Evolutionary conservation across 1,284 basidiomycete species (phyloP).

Genomic region (Athelia sp.): DNA sequence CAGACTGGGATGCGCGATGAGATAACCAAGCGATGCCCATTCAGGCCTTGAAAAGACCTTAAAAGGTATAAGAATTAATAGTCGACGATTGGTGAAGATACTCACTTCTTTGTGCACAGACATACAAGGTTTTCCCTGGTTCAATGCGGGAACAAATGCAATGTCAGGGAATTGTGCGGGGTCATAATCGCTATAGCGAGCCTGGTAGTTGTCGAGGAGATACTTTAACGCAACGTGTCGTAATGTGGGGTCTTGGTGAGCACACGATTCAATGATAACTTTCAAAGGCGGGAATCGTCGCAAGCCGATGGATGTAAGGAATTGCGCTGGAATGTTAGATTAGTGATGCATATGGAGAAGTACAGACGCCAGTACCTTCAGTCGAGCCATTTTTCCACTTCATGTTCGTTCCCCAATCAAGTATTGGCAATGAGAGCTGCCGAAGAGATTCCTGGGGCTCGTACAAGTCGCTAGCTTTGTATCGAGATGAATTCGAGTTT

Average conservation of each 20-base stretch:
- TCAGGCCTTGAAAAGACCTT: constrained; percentile 73
- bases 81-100: background rate
- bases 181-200: constrained; percentile 64
- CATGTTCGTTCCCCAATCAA: constrained; percentile 80
- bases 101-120: constrained; percentile 67
- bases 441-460: constrained; percentile 79
- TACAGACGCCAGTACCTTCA: constrained; percentile 56
- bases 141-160: constrained; percentile 79
- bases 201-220: constrained; percentile 65
- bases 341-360: background rate
- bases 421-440: constrained; percentile 71
- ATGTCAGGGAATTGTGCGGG: constrained; percentile 47
- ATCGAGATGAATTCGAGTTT: constrained; percentile 38
- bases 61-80: background rate
- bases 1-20: constrained; percentile 53
- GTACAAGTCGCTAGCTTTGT: constrained; percentile 72
- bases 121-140: constrained; percentile 45
- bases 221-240: constrained; percentile 68
- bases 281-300: constrained; percentile 68
- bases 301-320: constrained; percentile 80
- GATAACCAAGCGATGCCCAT: constrained; percentile 76
- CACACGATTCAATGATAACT: constrained; percentile 64
- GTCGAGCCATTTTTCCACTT: constrained; percentile 81
- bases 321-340: constrained; percentile 54
- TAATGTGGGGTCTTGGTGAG: constrained; percentile 41